Percentiles rank a stretch among this genome's conserved stretches.
phyloP scores from a whole-genome alignment of 2,329 filamentous ascomycete genomes.

The Ceratocystis colombiana region DNA sequence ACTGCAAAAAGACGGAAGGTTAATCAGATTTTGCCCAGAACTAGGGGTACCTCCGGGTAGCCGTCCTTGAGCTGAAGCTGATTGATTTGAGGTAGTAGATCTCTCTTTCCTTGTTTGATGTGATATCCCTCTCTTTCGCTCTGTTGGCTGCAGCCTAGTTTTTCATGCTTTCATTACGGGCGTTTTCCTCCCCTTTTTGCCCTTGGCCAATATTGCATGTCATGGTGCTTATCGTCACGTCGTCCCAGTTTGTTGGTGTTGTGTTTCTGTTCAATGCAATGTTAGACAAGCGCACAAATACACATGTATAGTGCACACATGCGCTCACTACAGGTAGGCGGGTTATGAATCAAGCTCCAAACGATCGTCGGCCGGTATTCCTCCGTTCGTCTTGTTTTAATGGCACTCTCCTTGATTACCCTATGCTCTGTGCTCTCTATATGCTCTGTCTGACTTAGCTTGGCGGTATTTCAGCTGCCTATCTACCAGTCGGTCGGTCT shows the following conservation, averaged over 20 bases:
- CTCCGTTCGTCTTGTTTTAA: neutral
- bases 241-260: neutral
- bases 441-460: neutral
- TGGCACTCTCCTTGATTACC: neutral
- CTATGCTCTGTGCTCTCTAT: conserved; percentile 5
- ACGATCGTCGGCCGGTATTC: neutral
- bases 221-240: neutral
- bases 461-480: neutral
- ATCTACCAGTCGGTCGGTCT: neutral
- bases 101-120: conserved; percentile 11
- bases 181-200: neutral
- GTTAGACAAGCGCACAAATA: neutral
- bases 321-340: neutral
- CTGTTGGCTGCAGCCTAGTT: neutral
- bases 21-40: neutral
- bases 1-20: neutral
- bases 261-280: neutral
- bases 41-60: neutral
- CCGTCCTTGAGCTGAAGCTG: neutral
- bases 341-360: neutral
- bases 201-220: neutral
- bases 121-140: neutral
- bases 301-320: neutral
- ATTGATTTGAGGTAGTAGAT: conserved; percentile 1
- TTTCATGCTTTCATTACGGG: neutral